Evolutionary conservation across 371 early-diverging fungal species (phyloP), one percentile per base, ranked within the genome.

Genomic region (Mycotypha africana): DNA sequence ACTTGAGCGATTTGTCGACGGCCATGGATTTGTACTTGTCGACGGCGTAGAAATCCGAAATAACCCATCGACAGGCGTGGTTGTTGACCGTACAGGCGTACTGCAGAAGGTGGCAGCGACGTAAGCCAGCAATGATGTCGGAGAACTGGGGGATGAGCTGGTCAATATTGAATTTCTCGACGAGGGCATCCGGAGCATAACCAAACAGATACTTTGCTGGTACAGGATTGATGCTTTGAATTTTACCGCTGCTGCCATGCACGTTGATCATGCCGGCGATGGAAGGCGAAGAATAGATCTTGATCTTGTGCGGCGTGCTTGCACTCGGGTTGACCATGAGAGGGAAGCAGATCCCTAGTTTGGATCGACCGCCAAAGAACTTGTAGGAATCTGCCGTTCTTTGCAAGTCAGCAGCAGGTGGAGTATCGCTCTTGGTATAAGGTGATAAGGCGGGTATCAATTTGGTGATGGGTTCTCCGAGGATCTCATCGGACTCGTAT

Each of bases 121-220:
- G 45, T 14, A 65, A 47, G 2, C 58, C 53, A 10, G 21, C 20
- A 4, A 61, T 48, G 3, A 68, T 49, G 0, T 33, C 45, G 6
- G 78, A 67, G 39, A 84, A 81, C 38, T 81, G 76, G 1, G 85
- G 86, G 23, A 86, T 53, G 30, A 85, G 49, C 17, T 71, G 62
- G 17, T 68, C 65, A 41, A 86, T 78, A 15, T 71, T 55, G 42
- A 64, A 50, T 14, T 58, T 67, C 24, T 78, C 79, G 2, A 71
- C 68, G 25, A 84, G 60, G 2, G 57, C 53, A 6, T 65, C 63
- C 2, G 72, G 53, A 0, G 70, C 58, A 45, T 74, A 76, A 17
- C 85, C 85, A 67, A 86, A 85, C 5, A 86, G 61, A 42, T 84
- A 86, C 55, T 85, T 84, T 24, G 82, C 76, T 23, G 86, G 83